Evolutionary conservation across 2,329 filamentous ascomycete genomes (phyloP).

Genomic region (Trichoderma atroviride): DNA sequence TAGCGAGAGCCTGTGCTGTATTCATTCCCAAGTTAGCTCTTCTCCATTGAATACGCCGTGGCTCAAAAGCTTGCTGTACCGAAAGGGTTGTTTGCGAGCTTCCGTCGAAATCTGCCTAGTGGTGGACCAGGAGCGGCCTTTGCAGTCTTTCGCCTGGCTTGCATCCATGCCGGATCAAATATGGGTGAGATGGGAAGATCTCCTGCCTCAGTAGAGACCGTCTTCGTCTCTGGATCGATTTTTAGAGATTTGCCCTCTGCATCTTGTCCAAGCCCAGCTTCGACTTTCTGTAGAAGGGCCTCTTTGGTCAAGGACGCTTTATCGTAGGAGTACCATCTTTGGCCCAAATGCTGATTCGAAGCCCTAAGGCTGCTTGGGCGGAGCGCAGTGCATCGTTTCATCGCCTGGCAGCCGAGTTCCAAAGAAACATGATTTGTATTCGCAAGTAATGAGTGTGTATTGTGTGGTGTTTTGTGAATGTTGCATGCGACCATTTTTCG

Average conservation of each 20-base stretch:
- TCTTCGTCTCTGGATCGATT: slow-evolving; percentile 47
- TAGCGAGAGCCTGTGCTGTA: slow-evolving; percentile 63
- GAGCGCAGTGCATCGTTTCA: slow-evolving; percentile 36
- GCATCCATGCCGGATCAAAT: slow-evolving; percentile 54
- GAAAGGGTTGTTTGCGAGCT: slow-evolving; percentile 64
- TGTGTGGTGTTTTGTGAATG: not conserved
- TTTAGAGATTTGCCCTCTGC: slow-evolving; percentile 36
- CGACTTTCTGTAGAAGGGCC: slow-evolving; percentile 38
- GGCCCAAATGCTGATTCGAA: slow-evolving; percentile 25
- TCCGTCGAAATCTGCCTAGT: slow-evolving; percentile 55
- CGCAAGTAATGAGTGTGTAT: not conserved
- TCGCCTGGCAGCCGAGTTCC: slow-evolving; percentile 29
- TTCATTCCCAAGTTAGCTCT: slow-evolving; percentile 24
- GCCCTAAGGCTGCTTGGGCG: slow-evolving; percentile 27
- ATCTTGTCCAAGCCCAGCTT: slow-evolving; percentile 39
- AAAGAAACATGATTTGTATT: slow-evolving; percentile 30
- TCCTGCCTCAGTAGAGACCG: slow-evolving; percentile 50
- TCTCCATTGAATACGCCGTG: not conserved
- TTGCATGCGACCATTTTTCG: slow-evolving; percentile 23
- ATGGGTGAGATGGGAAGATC: slow-evolving; percentile 57
- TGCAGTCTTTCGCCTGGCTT: slow-evolving; percentile 47
- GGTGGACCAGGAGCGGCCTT: slow-evolving; percentile 41
- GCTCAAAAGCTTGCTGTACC: slow-evolving; percentile 48
- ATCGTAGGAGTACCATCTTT: slow-evolving; percentile 42
- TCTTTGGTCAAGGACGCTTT: slow-evolving; percentile 36